Percentiles rank a stretch among this genome's conserved stretches.
Evolutionary conservation across 1,284 basidiomycete genomes (phyloP).

Genomic region (Trametes hirsuta): DNA sequence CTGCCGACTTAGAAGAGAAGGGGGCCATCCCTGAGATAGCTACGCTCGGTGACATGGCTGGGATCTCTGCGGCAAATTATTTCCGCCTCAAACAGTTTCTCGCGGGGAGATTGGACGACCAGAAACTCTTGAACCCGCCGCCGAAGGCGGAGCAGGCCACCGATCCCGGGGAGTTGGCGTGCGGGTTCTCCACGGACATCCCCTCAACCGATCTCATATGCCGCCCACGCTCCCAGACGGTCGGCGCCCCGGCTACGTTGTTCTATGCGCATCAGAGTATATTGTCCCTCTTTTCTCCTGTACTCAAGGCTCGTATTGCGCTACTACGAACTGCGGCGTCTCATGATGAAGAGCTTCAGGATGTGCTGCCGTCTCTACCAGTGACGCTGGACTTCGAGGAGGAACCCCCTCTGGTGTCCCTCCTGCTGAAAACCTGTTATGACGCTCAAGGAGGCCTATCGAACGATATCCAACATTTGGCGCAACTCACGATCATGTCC

Average conservation of each 20-base stretch:
- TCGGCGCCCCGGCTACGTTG: conserved; percentile 11
- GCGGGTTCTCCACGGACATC: background rate
- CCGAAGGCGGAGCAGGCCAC: too few species aligned
- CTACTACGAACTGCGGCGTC: background rate
- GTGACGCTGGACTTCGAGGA: background rate
- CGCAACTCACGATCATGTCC: background rate
- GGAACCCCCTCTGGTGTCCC: background rate
- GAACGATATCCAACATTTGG: background rate
- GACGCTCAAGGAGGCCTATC: background rate
- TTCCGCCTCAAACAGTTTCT: conserved; percentile 13
- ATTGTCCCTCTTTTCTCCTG: conserved; percentile 46
- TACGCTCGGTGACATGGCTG: conserved; percentile 6
- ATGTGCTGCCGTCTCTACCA: background rate
- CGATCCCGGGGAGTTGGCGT: too few species aligned
- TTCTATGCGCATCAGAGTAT: conserved; percentile 47
- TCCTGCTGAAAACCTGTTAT: conserved; percentile 7
- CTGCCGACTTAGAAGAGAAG: too few species aligned
- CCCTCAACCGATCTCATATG: background rate
- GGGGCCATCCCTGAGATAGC: background rate
- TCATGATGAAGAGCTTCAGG: too few species aligned
- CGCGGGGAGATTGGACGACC: background rate
- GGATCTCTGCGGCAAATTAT: conserved; percentile 17
- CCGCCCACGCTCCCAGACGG: background rate
- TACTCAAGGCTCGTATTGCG: conserved; percentile 36
- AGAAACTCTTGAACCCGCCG: too few species aligned